phyloP scores from a whole-genome alignment of 345 rosid genomes.

The Noccaea caerulescens region DNA sequence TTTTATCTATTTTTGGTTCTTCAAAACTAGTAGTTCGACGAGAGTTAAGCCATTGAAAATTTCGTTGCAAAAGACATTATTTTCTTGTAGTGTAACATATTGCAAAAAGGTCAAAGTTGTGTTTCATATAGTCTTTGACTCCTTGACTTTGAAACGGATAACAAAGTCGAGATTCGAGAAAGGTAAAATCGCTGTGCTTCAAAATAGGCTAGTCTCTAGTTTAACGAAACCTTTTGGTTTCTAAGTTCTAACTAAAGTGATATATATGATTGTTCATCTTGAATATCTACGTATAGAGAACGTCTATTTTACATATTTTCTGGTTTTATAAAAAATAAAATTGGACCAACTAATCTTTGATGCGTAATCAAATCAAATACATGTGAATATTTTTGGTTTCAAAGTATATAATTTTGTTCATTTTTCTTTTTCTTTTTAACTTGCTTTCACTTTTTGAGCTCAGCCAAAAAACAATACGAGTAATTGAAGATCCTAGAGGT shows the following conservation, averaged over 20 bases:
- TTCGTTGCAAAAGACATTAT: too few relatives aligned
- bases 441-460: conserved; percentile 8
- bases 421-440: not conserved
- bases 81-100: too few relatives aligned
- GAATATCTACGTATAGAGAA: not conserved
- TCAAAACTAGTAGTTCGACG: conserved; percentile 12
- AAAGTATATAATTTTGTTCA: not conserved
- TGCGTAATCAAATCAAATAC: conserved; percentile 11
- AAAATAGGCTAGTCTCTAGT: conserved; percentile 24
- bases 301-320: conserved; percentile 1
- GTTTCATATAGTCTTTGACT: conserved; percentile 15
- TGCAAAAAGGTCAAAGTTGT: conserved; percentile 17
- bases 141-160: conserved; percentile 11
- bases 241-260: conserved; percentile 22
- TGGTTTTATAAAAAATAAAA: conserved; percentile 3
- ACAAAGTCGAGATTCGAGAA: conserved; percentile 10
- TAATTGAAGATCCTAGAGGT: too few relatives aligned
- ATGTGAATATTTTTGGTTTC: not conserved
- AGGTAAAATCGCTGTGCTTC: conserved; percentile 21
- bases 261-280: conserved; percentile 28
- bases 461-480: not conserved
- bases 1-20: not conserved
- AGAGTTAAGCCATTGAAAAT: too few relatives aligned
- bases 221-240: conserved; percentile 26
- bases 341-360: conserved; percentile 6